phyloP scores from a whole-genome alignment of 2,329 filamentous ascomycete genomes.

The Alternaria gaisen region DNA sequence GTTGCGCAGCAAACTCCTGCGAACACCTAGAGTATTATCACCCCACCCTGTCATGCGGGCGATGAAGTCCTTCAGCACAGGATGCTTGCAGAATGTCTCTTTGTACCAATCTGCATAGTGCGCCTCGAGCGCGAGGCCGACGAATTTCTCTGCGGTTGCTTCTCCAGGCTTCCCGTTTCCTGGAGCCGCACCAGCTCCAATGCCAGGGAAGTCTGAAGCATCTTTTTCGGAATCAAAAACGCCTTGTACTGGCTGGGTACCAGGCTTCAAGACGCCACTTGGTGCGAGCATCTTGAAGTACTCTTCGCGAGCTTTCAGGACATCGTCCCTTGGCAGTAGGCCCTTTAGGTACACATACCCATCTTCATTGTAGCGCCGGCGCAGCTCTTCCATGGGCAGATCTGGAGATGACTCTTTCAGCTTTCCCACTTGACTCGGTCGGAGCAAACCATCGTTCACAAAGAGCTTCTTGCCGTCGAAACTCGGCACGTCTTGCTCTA shows the following conservation, averaged over 20 bases:
- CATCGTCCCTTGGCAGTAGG: conserved; percentile 62
- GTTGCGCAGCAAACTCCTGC: conserved; percentile 63
- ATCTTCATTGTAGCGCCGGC: conserved; percentile 57
- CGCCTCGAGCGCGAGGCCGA: conserved; percentile 62
- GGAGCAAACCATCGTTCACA: conserved; percentile 59
- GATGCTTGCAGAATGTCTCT: conserved; percentile 64
- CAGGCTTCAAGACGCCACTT: conserved; percentile 61
- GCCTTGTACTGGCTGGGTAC: conserved; percentile 61
- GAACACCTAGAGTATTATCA: conserved; percentile 56
- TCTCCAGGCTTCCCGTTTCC: conserved; percentile 48
- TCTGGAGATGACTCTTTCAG: conserved; percentile 54
- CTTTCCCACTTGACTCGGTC: conserved; percentile 54
- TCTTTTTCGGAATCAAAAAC: conserved; percentile 60
- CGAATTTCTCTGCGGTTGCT: conserved; percentile 56
- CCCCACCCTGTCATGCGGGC: conserved; percentile 63
- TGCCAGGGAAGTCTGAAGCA: conserved; percentile 59
- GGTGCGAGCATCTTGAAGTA: conserved; percentile 65
- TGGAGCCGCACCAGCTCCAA: conserved; percentile 60
- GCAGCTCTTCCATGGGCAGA: conserved; percentile 59
- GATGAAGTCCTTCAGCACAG: conserved; percentile 60
- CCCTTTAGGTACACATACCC: conserved; percentile 67
- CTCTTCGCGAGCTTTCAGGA: conserved; percentile 60
- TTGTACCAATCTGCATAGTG: conserved; percentile 59
- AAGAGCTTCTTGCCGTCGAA: conserved; percentile 46
- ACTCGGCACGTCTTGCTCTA: conserved; percentile 33